Evolutionary conservation across 495 filamentous ascomycete genomes (phyloP).

Genomic region (Sordaria brevicollis): DNA sequence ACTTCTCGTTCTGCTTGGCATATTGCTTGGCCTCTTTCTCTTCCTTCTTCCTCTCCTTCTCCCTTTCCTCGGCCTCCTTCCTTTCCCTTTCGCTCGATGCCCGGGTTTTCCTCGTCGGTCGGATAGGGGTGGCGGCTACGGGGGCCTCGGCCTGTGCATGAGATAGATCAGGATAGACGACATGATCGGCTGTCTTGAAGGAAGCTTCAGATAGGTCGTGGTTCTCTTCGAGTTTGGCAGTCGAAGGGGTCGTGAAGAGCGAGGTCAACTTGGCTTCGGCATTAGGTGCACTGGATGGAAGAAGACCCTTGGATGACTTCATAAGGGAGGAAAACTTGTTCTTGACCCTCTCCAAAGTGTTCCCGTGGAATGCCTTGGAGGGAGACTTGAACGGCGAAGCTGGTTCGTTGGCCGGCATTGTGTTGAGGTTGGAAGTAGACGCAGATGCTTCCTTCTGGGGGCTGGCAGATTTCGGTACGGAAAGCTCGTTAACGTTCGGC

Average conservation of each 20-base stretch:
- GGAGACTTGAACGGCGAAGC: slow-evolving; percentile 67
- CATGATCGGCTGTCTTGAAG: slow-evolving; percentile 23
- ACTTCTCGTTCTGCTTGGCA: slow-evolving; percentile 46
- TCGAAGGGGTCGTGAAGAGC: slow-evolving; percentile 30
- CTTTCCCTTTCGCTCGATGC: slow-evolving; percentile 63
- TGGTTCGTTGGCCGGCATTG: slow-evolving; percentile 33
- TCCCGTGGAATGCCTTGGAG: slow-evolving; percentile 55
- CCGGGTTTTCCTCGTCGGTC: slow-evolving; percentile 46
- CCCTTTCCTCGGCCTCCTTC: slow-evolving; percentile 52
- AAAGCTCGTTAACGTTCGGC: slow-evolving; percentile 33
- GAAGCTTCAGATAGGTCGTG: slow-evolving; percentile 27
- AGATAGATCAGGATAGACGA: slow-evolving; percentile 35
- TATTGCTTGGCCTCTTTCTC: slow-evolving; percentile 33
- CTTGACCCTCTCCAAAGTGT: slow-evolving; percentile 79
- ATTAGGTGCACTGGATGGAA: slow-evolving; percentile 70
- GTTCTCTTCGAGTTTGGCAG: slow-evolving; percentile 24
- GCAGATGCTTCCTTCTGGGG: slow-evolving; percentile 55
- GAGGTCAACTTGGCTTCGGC: slow-evolving; percentile 58
- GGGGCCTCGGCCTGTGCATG: slow-evolving; percentile 17
- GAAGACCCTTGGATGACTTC: slow-evolving; percentile 72
- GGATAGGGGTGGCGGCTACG: slow-evolving; percentile 27
- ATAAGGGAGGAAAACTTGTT: slow-evolving; percentile 79
- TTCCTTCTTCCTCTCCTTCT: slow-evolving; percentile 49
- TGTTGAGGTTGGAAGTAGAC: slow-evolving; percentile 45
- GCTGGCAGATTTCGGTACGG: slow-evolving; percentile 17